Conservation (phyloP, 2,329 filamentous ascomycete species). For the Sporothrix brasiliensis region DNA sequence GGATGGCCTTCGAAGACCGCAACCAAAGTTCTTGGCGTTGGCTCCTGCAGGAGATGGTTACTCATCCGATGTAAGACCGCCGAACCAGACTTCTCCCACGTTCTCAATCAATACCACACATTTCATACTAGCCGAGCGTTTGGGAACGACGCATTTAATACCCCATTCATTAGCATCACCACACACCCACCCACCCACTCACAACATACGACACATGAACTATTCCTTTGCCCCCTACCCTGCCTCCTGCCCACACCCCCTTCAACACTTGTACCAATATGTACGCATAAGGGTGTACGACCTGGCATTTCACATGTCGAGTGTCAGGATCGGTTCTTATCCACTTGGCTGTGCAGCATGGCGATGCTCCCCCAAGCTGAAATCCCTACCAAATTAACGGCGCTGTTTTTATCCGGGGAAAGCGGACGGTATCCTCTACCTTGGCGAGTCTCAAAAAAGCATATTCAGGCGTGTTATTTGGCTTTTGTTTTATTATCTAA, state of each 20-base stretch:
- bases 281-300: slow-evolving; percentile 4
- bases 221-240: not conserved
- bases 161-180: not conserved
- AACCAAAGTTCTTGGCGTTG: slow-evolving; percentile 72
- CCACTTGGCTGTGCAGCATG: not conserved
- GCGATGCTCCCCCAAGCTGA: not conserved
- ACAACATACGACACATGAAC: slow-evolving; percentile 3
- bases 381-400: not conserved
- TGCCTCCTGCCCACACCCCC: not conserved
- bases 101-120: not conserved
- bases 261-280: slow-evolving; percentile 27
- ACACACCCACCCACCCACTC: not conserved
- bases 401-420: not conserved
- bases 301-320: not conserved
- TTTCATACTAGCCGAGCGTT: not conserved
- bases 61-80: slow-evolving; percentile 32
- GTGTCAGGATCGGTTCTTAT: not conserved
- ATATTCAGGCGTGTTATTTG: slow-evolving; percentile 21
- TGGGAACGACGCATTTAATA: slow-evolving; percentile 12
- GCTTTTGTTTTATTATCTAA: slow-evolving; percentile 24
- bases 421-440: not conserved
- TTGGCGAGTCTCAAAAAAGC: slow-evolving; percentile 17
- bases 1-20: slow-evolving; percentile 66
- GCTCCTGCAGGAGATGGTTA: slow-evolving; percentile 67
- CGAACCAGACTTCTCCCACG: no score